Base-by-base conservation (phyloP, 371 early-diverging fungal species). In the Circinella minor region DNA sequence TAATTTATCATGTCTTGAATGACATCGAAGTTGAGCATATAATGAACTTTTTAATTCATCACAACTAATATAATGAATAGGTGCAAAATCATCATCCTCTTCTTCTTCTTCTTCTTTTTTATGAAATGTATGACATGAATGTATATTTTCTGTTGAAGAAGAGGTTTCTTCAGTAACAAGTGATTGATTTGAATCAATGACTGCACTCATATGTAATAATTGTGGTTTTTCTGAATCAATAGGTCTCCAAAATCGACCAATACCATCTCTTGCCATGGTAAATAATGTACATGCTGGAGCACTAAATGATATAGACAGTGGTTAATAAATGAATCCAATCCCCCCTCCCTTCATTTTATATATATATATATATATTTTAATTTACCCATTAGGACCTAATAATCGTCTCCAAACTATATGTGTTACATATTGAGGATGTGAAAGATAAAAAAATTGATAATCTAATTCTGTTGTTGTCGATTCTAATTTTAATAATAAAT, bases 241-340 rank as follows among this genome's bases (percentile, higher is more conserved):
- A 4, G 90, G 90, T n/a, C 88, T 81, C 94, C 95, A 95, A n/a
- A 95, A 84, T 7, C 94, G 85, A 55, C 91, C 87, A 27, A 92
- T 84, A 11, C 89, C 90, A 70, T 93, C 94, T 27, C 78, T 78
- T n/a, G 87, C 83, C 83, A 88, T 86, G 1, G 95, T 92, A 63
- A 93, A 85, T 10, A 95, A 74, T 8, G 90, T 86, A 64, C 88
- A 88, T 36, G 79, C 80, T 2, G 69, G 65, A 63, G 63, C 46
- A 55, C 70, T 54, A 18, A n/a, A n/a, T n/a, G n/a, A n/a, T n/a
- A n/a, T n/a, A n/a, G n/a, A n/a, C n/a, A n/a, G n/a, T n/a, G n/a
- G n/a, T n/a, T n/a, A n/a, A n/a, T n/a, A n/a, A n/a, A n/a, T n/a
- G n/a, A n/a, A n/a, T n/a, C n/a, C n/a, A n/a, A n/a, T n/a, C n/a